Base-by-base conservation (phyloP, 805 yeast genomes). In the Pichia manshurica region DNA sequence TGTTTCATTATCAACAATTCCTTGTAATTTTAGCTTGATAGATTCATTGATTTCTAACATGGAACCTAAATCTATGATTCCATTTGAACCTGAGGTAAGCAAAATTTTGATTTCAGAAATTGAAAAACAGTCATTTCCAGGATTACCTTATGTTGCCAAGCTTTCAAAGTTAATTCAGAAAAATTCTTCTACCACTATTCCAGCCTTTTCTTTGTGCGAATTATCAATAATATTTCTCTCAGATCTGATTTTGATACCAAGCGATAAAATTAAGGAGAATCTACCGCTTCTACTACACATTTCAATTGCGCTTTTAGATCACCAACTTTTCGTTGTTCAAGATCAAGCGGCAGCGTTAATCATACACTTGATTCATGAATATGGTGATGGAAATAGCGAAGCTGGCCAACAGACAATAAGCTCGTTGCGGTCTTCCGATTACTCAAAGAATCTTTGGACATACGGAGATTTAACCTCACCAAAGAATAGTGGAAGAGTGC, bases 61-160 rank as follows among this genome's bases (percentile, higher is more conserved):
- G 39, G 86, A 85, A 55, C 97, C 98, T 2, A 84, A 81, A 54
- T 73, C 82, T 5, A 88, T 91, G 95, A 82, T 93, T n/a, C 96
- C 96, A 1, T 46, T 46, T 16, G 65, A 58, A 35, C 54, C 44
- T 39, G 47, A 47, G 38, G 29, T 46, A 13, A 40, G 57, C 41
- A 33, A 36, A 13, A 48, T 49, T 19, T 48, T 52, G 29, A 52
- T 53, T 16, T 47, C 55, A 4, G 48, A 50, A 9, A 47, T 47
- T 22, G 51, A 51, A 7, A 40, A 45, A 9, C 47, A 46, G n/a
- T 36, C 47, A 25, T 34, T 43, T 13, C 40, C 45, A 1, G 59
- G 50, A 6, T 75, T 81, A 49, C 95, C 95, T 0, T 89, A 88
- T 59, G 75, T 86, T 50, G 95, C 96, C 0, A 77, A 88, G 57